phyloP scores from a whole-genome alignment of 164 flowering plant species.

The Berberis thunbergii region DNA sequence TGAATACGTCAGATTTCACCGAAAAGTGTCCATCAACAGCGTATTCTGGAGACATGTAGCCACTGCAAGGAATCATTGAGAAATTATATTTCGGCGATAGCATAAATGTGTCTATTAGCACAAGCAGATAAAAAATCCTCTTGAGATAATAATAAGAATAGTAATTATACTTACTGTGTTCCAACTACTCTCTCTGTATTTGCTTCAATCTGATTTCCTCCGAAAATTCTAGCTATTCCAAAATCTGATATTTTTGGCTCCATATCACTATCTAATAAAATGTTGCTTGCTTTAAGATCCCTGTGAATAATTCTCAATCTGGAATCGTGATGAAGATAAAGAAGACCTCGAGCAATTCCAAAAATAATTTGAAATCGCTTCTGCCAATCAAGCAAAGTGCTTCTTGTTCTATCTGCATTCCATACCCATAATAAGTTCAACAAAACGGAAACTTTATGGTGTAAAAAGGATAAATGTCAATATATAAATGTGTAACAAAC shows the following conservation, averaged over 20 bases:
- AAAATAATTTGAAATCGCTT: slow-evolving; percentile 1
- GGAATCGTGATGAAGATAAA: slow-evolving; percentile 11
- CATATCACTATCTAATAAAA: slow-evolving; percentile 6
- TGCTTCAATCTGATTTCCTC: slow-evolving; percentile 5
- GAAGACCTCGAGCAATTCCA: slow-evolving; percentile 8
- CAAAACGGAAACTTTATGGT: neutral
- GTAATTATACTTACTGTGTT: slow-evolving; percentile 6
- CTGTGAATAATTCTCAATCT: slow-evolving; percentile 9
- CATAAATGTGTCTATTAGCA: no score
- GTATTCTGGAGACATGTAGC: slow-evolving; percentile 10
- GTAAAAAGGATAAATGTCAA: neutral
- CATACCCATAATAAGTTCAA: neutral
- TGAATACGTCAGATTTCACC: slow-evolving; percentile 10
- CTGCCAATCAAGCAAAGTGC: neutral
- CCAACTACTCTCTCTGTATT: slow-evolving; percentile 9
- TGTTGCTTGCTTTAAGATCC: slow-evolving; percentile 9
- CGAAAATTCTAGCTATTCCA: slow-evolving; percentile 6
- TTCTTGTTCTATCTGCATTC: slow-evolving; percentile 1
- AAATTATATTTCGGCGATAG: neutral
- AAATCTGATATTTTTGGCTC: slow-evolving; percentile 9
- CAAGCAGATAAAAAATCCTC: no score
- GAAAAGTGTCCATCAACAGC: slow-evolving; percentile 5
- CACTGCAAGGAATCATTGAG: neutral
- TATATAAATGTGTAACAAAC: neutral
- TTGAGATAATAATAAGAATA: no score